Base-by-base conservation (phyloP, 2,329 filamentous ascomycete genomes). In the Fusarium tupiense region DNA sequence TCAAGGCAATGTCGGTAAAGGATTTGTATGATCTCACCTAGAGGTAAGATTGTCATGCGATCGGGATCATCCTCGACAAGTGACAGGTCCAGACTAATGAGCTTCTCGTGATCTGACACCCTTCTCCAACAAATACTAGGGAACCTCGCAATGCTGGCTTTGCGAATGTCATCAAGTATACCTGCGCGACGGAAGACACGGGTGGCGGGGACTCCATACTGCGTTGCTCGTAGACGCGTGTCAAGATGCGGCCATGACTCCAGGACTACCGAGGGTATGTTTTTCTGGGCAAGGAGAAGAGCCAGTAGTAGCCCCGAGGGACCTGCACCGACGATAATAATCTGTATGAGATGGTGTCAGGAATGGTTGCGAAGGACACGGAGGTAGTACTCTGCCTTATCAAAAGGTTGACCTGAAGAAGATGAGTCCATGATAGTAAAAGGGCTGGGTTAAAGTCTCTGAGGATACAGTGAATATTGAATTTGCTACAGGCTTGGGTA, bases 231-330 rank as follows among this genome's bases (percentile, higher is more conserved):
- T 2, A 65, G 26, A 8, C 62, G 58, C 0, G 62, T 65, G 11
- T 65, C 62, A 26, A 65, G 62, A 33, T 63, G 26, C 7, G 58
- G 58, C 62, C 62, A 65, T 6, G 62, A 38, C 17, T 65, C 62
- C 2, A 65, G 46, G 0, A 65, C 46, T 3, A 64, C 13, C 0
- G 62, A 63, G 4, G 58, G 16, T 6, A 65, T 65, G 1, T 63
- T 44, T 22, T 16, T n/a, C 11, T 65, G 62, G 1, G 59, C 33
- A 6, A 65, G 59, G 0, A 65, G 63, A 14, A 64, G 47, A 4
- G 47, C 59, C 12, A 65, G 2, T 2, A 65, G 5, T 0, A 65
- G 6, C 2, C 63, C 59, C 1, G 63, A 65, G 0, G 63, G 47
- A 0, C 58, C 46, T 8, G 63, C 63, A 11, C 63, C 59, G 8